Evolutionary conservation across 805 yeast genomes (phyloP).

Genomic region (Candida hungchunana): DNA sequence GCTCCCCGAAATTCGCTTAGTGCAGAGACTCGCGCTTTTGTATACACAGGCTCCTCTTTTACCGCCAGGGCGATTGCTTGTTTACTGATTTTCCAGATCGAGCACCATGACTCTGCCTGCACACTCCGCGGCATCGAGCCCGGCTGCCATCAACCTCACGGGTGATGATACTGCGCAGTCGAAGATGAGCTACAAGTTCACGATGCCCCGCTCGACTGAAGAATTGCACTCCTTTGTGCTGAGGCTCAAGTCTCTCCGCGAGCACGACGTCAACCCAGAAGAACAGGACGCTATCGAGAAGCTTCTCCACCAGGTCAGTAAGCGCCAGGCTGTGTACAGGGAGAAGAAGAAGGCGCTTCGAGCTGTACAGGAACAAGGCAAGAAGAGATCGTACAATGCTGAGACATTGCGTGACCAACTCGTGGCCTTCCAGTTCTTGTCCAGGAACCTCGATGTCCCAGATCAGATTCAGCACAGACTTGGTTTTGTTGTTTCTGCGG

Average conservation of each 20-base stretch:
- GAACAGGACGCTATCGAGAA: slow-evolving; percentile 44
- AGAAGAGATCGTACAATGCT: slow-evolving; percentile 35
- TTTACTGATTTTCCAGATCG: no score
- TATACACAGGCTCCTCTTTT: no score
- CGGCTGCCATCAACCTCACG: no score
- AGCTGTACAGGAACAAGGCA: slow-evolving; percentile 18
- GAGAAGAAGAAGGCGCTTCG: slow-evolving; percentile 26
- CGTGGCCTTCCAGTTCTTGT: slow-evolving; percentile 56
- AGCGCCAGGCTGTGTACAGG: slow-evolving; percentile 35
- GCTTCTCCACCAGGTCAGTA: slow-evolving; percentile 36
- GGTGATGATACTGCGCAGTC: neutral
- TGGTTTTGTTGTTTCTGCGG: slow-evolving; percentile 15
- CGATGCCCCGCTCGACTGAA: slow-evolving; percentile 7
- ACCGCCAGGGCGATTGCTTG: no score
- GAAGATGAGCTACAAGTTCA: slow-evolving; percentile 4
- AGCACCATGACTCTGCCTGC: no score
- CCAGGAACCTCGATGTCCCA: slow-evolving; percentile 65
- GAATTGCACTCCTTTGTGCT: slow-evolving; percentile 9
- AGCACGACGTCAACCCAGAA: slow-evolving; percentile 8
- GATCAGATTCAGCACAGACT: slow-evolving; percentile 40
- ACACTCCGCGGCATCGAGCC: no score
- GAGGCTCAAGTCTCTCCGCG: slow-evolving; percentile 11
- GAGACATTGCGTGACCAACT: slow-evolving; percentile 54
- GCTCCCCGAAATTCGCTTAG: no score
- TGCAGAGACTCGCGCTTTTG: no score